These are phyloP conservation scores for Mycena galopus DNA, from an alignment of 768 basidiomycete genomes.

Conservation along the genomic window DNA sequence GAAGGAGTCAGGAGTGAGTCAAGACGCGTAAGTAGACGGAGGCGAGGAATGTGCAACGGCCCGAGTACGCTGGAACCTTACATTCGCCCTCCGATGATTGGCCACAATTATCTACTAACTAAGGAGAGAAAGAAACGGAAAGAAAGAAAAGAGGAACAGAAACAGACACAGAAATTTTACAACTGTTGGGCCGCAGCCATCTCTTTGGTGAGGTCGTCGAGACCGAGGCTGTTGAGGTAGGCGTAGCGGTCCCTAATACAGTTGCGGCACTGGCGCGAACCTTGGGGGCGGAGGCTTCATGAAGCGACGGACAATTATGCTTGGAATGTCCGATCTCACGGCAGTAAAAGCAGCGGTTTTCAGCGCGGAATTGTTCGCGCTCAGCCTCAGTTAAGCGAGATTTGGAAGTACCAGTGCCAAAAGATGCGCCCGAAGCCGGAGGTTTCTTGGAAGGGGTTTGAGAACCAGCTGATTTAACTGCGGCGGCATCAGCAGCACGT, in stretches of 20 bases:
- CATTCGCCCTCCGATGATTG: slow-evolving; percentile 17
- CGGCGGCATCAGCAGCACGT: neutral
- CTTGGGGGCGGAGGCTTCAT: slow-evolving; percentile 1
- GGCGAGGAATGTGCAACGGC: too few relatives aligned
- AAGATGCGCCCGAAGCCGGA: neutral
- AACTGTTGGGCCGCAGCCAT: neutral
- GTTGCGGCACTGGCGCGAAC: neutral
- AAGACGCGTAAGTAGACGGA: too few relatives aligned
- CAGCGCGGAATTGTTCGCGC: slow-evolving; percentile 4
- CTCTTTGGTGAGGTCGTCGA: neutral
- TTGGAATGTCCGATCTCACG: neutral
- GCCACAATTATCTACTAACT: slow-evolving; percentile 10
- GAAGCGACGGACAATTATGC: neutral
- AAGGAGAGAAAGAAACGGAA: neutral
- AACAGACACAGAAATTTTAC: neutral
- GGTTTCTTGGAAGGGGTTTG: neutral
- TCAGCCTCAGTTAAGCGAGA: neutral
- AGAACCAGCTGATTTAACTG: neutral
- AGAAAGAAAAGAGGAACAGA: neutral
- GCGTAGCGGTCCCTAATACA: neutral
- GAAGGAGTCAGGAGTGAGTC: too few relatives aligned
- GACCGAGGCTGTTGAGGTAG: neutral
- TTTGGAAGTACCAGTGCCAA: neutral
- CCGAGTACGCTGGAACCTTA: neutral
- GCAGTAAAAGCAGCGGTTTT: slow-evolving; percentile 12